These are phyloP conservation scores for Neurospora sp. DNA, from an alignment of 495 filamentous ascomycete species.

Conservation along the genomic window DNA sequence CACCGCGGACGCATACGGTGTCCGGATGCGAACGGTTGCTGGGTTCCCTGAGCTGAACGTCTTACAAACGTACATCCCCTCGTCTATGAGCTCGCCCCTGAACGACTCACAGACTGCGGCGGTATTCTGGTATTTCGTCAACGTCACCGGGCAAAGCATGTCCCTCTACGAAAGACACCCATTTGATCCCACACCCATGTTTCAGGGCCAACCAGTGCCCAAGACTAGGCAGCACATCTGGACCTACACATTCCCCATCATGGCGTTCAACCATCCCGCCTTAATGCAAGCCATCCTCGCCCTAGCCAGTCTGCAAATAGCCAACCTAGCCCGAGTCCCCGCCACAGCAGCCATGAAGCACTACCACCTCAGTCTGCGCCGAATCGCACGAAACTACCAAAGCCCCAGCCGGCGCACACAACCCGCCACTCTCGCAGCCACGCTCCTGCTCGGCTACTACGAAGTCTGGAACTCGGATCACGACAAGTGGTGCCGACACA, in stretches of 20 bases:
- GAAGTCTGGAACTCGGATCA: constrained; percentile 94
- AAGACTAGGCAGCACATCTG: constrained; percentile 67
- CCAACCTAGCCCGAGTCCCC: constrained; percentile 63
- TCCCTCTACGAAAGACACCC: constrained; percentile 83
- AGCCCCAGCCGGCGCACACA: constrained; percentile 62
- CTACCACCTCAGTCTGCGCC: constrained; percentile 76
- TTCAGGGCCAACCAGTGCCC: constrained; percentile 53
- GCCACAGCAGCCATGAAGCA: constrained; percentile 78
- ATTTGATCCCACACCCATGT: constrained; percentile 63
- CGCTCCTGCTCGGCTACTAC: constrained; percentile 82
- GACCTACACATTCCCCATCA: constrained; percentile 78
- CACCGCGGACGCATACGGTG: constrained; percentile 24
- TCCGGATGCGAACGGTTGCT: constrained; percentile 33
- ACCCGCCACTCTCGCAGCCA: constrained; percentile 76
- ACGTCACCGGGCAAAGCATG: constrained; percentile 76
- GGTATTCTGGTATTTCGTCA: constrained; percentile 88
- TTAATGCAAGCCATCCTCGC: constrained; percentile 90
- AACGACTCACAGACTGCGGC: constrained; percentile 74
- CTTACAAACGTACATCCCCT: constrained; percentile 69
- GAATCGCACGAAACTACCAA: constrained; percentile 64
- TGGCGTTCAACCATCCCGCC: constrained; percentile 72
- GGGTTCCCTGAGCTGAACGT: constrained; percentile 41
- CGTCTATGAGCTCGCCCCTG: constrained; percentile 66
- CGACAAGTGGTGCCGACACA: constrained; percentile 87
- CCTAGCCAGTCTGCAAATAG: constrained; percentile 77